Evolutionary conservation across 371 early-diverging fungal genomes (phyloP), one percentile per base, ranked within the genome.

Genomic region (Conidiobolus incongruus): DNA sequence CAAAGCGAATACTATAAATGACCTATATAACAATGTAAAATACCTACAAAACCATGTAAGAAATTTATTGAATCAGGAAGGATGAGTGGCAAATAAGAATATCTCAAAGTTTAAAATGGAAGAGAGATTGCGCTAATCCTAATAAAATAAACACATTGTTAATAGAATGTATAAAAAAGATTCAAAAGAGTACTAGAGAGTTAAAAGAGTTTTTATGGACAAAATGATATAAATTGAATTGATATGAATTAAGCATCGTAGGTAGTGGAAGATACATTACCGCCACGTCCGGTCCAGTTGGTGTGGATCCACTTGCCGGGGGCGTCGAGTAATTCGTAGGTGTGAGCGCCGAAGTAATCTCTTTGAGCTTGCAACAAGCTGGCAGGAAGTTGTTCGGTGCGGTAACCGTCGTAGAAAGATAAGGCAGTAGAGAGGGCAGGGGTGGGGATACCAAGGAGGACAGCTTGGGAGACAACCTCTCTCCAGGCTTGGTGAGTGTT

Each of bases 321-420:
- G 51, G 63, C 61, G 51, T 61, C 73, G 56, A 82, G 66, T 29
- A 74, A 68, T 59, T 88, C 85, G 65, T 84, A 92, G 40, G 89
- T 91, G 75, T 98, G 99, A 19, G 92, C 93, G 52, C 75, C 98
- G 70, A 98, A 98, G 79, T 87, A 95, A 62, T 98, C 98, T 63
- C 98, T 79, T 70, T 92, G 84, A 39, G 78, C 80, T 68, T 98
- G 99, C 38, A 99, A 68, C 55, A 98, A 64, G 79, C 90, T 95
- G 50, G 97, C 99, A 29, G 93, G 88, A 20, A 90, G 68, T 20
- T 68, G 65, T 38, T 72, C 82, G 49, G 75, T 70, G 54, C 93
- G 77, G 67, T 93, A 86, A 40, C 94, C 95, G 60, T 95, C 95
- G 59, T 81, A 95, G 75, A 94, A 96, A 59, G 77, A 67, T 51